A percentile compares a stretch with the other conserved stretches of the same genome.
These are phyloP conservation scores for Zygnema cylindricum DNA, from an alignment of 139 green algal species.

Conservation along the genomic window DNA sequence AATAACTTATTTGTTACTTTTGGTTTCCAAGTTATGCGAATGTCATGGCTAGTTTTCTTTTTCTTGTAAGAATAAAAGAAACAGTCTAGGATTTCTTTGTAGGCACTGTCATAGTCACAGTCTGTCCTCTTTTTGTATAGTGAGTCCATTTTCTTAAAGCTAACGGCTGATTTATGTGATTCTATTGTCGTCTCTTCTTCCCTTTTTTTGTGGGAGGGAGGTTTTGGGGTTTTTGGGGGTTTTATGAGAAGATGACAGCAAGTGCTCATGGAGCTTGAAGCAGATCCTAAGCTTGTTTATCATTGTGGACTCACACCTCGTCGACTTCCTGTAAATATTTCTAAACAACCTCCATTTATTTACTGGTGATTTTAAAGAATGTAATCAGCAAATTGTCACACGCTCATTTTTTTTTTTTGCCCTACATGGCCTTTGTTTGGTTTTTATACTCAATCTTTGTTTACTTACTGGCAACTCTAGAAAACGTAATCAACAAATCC, in stretches of 20 bases:
- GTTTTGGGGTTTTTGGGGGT: neutral
- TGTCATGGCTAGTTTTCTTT: too few relatives aligned
- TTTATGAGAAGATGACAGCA: slow-evolving; percentile 30
- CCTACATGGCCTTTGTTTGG: neutral
- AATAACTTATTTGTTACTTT: too few relatives aligned
- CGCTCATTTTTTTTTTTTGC: neutral
- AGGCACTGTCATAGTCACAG: too few relatives aligned
- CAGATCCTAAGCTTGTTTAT: slow-evolving; percentile 64
- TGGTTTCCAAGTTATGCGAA: too few relatives aligned
- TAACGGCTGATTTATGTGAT: too few relatives aligned
- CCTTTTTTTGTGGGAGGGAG: neutral
- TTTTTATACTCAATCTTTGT: too few relatives aligned
- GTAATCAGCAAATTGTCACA: neutral
- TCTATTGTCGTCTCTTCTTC: neutral
- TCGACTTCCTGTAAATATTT: slow-evolving; percentile 18
- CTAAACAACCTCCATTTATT: neutral
- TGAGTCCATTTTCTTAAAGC: too few relatives aligned
- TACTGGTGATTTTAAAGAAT: neutral
- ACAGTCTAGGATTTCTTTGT: too few relatives aligned
- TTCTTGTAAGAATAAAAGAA: too few relatives aligned
- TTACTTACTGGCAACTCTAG: too few relatives aligned
- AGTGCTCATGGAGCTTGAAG: slow-evolving; percentile 65
- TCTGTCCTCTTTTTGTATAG: too few relatives aligned
- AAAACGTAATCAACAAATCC: too few relatives aligned
- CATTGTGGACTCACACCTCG: slow-evolving; percentile 53